Conservation (phyloP, 805 yeast species). For the Yarrowia sp. region DNA sequence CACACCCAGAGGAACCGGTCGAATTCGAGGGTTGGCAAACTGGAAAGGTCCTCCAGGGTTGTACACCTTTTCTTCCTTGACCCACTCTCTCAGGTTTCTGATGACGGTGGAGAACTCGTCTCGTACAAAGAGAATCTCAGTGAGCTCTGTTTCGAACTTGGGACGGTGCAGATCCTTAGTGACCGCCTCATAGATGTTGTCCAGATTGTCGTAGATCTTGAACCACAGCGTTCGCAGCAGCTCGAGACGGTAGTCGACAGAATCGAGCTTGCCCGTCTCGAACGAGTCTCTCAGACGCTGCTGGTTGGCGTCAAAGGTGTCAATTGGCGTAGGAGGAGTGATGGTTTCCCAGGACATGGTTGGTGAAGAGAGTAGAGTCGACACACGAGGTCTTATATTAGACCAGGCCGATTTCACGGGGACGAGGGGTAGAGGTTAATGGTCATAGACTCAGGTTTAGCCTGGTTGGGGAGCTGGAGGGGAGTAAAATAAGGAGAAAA, state of each 20-base stretch:
- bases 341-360: slow-evolving; percentile 21
- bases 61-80: slow-evolving; percentile 45
- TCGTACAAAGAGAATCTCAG: slow-evolving; percentile 54
- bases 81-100: slow-evolving; percentile 58
- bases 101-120: slow-evolving; percentile 61
- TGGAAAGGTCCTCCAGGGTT: slow-evolving; percentile 30
- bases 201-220: slow-evolving; percentile 58
- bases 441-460: neutral
- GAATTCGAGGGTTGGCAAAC: slow-evolving; percentile 34
- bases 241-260: slow-evolving; percentile 54
- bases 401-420: neutral
- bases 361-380: neutral
- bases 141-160: slow-evolving; percentile 54
- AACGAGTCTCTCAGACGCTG: slow-evolving; percentile 40
- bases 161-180: slow-evolving; percentile 65
- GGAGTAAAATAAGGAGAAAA: no score
- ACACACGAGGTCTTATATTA: neutral
- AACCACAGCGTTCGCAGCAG: slow-evolving; percentile 68
- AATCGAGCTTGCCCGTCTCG: slow-evolving; percentile 47
- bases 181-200: slow-evolving; percentile 56
- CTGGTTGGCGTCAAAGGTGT: neutral
- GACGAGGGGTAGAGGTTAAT: slow-evolving; percentile 22
- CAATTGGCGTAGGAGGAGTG: slow-evolving; percentile 16
- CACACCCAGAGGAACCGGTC: slow-evolving; percentile 51
- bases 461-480: neutral